Conservation (phyloP, 1,284 basidiomycete species). For the Cryptococcus depauperatus region DNA sequence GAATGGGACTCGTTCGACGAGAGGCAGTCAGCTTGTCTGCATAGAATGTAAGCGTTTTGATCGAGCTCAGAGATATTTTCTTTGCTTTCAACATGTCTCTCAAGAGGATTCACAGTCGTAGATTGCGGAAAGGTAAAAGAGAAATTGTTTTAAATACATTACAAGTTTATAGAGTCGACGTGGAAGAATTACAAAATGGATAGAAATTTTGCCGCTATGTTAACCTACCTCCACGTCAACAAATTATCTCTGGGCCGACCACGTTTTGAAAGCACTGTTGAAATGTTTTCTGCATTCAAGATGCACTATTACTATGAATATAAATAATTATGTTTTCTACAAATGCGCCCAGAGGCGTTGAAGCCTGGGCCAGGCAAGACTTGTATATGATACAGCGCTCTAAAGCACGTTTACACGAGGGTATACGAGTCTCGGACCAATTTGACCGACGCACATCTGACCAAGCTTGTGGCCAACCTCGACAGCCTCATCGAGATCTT, state of each 20-base stretch:
- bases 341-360: conserved; percentile 14
- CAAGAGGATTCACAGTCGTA: no score
- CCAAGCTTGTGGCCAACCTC: conserved; percentile 85
- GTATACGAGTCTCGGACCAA: conserved; percentile 47
- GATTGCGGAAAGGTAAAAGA: neutral
- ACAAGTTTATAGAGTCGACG: neutral
- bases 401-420: conserved; percentile 38
- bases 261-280: conserved; percentile 2
- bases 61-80: conserved; percentile 55
- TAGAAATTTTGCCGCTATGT: no score
- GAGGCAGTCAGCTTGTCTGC: conserved; percentile 57
- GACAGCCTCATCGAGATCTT: conserved; percentile 68
- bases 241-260: conserved; percentile 1
- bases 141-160: neutral
- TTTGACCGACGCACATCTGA: conserved; percentile 78
- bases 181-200: no score
- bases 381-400: neutral
- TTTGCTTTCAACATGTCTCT: conserved; percentile 9
- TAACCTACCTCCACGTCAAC: conserved; percentile 14
- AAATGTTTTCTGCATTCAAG: conserved; percentile 1
- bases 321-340: no score
- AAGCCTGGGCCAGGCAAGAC: conserved; percentile 3
- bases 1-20: conserved; percentile 59
- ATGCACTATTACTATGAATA: no score
- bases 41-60: conserved; percentile 73